Base-by-base conservation (phyloP, 352 stramenopile species). In the Phytophthora litchii region DNA sequence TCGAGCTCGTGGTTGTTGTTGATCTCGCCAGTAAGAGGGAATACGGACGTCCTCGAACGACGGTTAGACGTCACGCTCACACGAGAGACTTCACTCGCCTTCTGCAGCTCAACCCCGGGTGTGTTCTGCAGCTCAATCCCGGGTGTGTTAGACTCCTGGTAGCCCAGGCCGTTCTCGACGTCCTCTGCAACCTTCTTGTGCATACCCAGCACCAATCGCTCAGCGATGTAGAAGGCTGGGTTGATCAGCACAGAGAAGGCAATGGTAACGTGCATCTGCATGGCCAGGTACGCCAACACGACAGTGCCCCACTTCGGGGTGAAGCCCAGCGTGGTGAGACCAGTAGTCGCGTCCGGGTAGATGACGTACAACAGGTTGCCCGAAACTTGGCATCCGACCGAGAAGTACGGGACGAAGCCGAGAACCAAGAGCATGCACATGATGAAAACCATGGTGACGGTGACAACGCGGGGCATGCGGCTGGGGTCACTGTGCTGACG, bases 311-410 rank as follows among this genome's bases (percentile, higher is more conserved):
- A 65, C 54, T 80, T 67, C 4, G 70, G 59, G 0, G 50, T 21
- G 32, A 86, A 86, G n/a, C 74, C 77, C 12, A 84, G 45, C 12
- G 49, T 35, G 1, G 70, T 74, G 32, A 83, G 60, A 13, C 63
- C 67, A 4, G 61, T 76, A 36, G 37, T 20, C 0, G 71, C 59
- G 36, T 75, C 38, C 3, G 65, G 61, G 65, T 72, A 80, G 56
- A 86, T 82, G 12, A 76, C 59, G 58, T 85, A 90, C 32, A 88
- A 64, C 67, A 90, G 50, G 64, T 89, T 89, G 44, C 77, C 73
- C 9, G 70, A 75, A 31, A 89, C 75, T 54, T 88, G 80, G 61
- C 80, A 88, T 7, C 80, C 80, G 8, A 88, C 60, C 11, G 67
- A 69, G 37, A 69, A 83, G 63, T 85, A 87, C 25, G 75, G 78